A percentile compares a stretch with the other conserved stretches of the same genome.
These are phyloP conservation scores for Nakaseomyces kungkrabaensis DNA, from an alignment of 1,139 yeast genomes.

Conservation along the genomic window DNA sequence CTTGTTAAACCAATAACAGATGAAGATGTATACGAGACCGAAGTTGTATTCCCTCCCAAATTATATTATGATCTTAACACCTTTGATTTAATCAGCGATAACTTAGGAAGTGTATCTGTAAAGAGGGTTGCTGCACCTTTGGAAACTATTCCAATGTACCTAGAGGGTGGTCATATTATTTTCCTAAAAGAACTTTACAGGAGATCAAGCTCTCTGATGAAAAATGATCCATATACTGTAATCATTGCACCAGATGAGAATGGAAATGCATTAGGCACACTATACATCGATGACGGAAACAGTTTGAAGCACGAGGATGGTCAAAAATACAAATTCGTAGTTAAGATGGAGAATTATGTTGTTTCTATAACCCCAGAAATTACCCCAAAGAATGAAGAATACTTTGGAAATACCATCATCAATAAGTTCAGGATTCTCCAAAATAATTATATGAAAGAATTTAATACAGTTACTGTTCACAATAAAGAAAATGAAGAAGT, in stretches of 20 bases:
- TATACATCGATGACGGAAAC: conserved; percentile 82
- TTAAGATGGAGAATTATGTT: not conserved
- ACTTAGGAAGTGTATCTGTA: conserved; percentile 26
- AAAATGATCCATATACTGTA: conserved; percentile 73
- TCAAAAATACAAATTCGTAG: not conserved
- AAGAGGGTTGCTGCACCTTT: conserved; percentile 40
- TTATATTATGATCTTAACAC: conserved; percentile 49
- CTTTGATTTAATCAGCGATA: conserved; percentile 33
- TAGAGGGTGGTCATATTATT: conserved; percentile 71
- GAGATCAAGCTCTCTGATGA: conserved; percentile 70
- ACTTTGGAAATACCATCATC: not conserved
- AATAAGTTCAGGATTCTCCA: not conserved
- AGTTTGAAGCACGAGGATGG: conserved; percentile 50
- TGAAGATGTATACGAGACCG: conserved; percentile 38
- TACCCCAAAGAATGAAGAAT: not conserved
- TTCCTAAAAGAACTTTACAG: conserved; percentile 64
- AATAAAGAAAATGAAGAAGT: not conserved
- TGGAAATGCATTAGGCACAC: conserved; percentile 46
- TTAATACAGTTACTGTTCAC: not conserved
- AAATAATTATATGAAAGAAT: not conserved
- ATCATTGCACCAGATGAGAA: conserved; percentile 47
- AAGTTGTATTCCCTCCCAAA: conserved; percentile 55
- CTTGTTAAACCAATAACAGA: conserved; percentile 75
- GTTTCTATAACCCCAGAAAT: not conserved
- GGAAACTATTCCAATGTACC: conserved; percentile 57